These are phyloP conservation scores for Aspergillus awamori DNA, from an alignment of 2,329 filamentous ascomycete species.

Conservation along the genomic window DNA sequence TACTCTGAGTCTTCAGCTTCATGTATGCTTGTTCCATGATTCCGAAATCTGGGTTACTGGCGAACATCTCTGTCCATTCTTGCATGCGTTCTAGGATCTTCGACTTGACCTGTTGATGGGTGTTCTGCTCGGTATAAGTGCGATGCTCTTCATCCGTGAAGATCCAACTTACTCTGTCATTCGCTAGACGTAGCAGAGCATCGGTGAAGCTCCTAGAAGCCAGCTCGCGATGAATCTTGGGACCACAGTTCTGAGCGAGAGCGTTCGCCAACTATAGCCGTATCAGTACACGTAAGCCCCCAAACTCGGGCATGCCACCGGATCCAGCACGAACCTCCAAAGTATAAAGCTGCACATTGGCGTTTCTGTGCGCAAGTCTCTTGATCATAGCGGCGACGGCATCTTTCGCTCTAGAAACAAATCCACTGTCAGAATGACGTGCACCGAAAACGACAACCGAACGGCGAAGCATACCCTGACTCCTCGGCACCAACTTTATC, in stretches of 20 bases:
- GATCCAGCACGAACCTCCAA: slow-evolving; percentile 64
- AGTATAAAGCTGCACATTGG: slow-evolving; percentile 94
- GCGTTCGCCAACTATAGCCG: slow-evolving; percentile 76
- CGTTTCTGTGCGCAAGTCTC: slow-evolving; percentile 87
- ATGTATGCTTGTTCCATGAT: slow-evolving; percentile 97
- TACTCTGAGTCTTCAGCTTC: slow-evolving; percentile 74
- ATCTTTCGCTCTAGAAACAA: slow-evolving; percentile 66
- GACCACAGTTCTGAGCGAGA: slow-evolving; percentile 87
- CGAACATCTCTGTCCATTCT: slow-evolving; percentile 95
- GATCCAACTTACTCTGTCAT: slow-evolving; percentile 64
- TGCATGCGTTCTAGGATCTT: slow-evolving; percentile 97
- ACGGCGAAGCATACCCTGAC: slow-evolving; percentile 40
- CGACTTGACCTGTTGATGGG: slow-evolving; percentile 91
- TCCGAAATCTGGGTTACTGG: slow-evolving; percentile 82
- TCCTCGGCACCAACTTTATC: slow-evolving; percentile 60
- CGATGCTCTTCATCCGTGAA: background rate
- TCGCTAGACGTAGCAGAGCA: slow-evolving; percentile 83
- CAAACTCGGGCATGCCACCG: background rate
- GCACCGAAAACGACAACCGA: background rate
- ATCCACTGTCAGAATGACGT: background rate
- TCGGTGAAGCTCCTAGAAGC: slow-evolving; percentile 93
- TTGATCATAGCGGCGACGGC: slow-evolving; percentile 89
- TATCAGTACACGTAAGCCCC: slow-evolving; percentile 8
- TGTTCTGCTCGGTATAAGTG: slow-evolving; percentile 61
- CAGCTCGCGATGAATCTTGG: slow-evolving; percentile 83